Base-by-base conservation (phyloP, 108 stramenopile genomes). In the Craspedostauros australis region DNA sequence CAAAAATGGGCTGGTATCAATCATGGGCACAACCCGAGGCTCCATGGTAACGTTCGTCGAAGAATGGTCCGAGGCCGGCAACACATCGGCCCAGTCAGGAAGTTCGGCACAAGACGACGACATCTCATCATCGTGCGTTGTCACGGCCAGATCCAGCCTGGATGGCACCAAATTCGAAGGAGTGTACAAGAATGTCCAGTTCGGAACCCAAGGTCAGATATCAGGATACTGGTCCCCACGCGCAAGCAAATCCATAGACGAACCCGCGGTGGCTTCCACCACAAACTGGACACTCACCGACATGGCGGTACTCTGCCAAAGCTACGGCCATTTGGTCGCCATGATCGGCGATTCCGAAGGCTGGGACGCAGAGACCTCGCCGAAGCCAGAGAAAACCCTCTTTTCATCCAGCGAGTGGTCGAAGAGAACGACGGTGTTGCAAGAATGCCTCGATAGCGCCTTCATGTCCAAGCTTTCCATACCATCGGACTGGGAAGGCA, bases 131-230 rank as follows among this genome's bases (percentile, higher is more conserved):
- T 78, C 81, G 7, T 73, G 66, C 51, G 62, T 89, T 7, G 66
- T 89, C 8, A 64, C 61, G 45, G 88, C 75, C 20, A 75, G 82
- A 28, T 46, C 84, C 11, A 69, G 69, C 50, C 51, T 84, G 20
- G 82, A 82, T 64, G 78, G 84, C 5, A 57, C 59, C 20, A 86
- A 70, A 40, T 86, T 91, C 36, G 88, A 91, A 64, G 88, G 88
- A 7, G 42, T 57, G 5, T 86, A 80, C 49, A 51, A 67, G 14
- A 73, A 84, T 50, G 67, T 77, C 12, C 60, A 84, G 42, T 68
- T 73, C 45, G 78, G 78, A 2, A 72, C 77, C 2, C 34, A 58
- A 31, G 88, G 85, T 3, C 63, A 62, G 12, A 67, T 91, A 11
- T 67, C 80, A 32, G 88, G 84, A n/a, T n/a, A n/a, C 18, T 23